Percentiles rank a stretch among this genome's conserved stretches.
phyloP scores from a whole-genome alignment of 169 alveolate species.

The Prorocentrum cordatum region DNA sequence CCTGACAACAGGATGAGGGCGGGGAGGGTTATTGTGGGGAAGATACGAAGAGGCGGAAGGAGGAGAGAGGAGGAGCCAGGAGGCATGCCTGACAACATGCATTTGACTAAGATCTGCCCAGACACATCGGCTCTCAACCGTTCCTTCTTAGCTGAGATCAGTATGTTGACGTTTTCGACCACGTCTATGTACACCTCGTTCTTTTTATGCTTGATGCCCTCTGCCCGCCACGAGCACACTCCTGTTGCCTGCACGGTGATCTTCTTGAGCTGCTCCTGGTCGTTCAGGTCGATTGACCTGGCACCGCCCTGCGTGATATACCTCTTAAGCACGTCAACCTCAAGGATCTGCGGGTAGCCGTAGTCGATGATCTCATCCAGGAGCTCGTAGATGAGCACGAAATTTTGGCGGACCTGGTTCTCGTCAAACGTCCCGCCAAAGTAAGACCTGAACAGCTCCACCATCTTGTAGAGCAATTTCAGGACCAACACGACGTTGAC shows the following conservation, averaged over 20 bases:
- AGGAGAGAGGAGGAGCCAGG: slow-evolving; percentile 87
- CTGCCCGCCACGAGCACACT: slow-evolving; percentile 85
- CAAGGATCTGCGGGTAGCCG: slow-evolving; percentile 88
- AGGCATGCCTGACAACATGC: slow-evolving; percentile 71
- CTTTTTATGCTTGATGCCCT: slow-evolving; percentile 75
- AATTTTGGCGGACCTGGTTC: slow-evolving; percentile 57
- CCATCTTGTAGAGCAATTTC: slow-evolving; percentile 72
- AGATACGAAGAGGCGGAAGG: slow-evolving; percentile 48
- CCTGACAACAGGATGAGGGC: slow-evolving; percentile 61
- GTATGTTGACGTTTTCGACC: slow-evolving; percentile 83
- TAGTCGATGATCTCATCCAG: slow-evolving; percentile 79
- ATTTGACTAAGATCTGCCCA: slow-evolving; percentile 83
- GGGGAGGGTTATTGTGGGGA: background rate
- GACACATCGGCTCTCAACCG: slow-evolving; percentile 79
- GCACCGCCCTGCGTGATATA: slow-evolving; percentile 81
- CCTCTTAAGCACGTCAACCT: slow-evolving; percentile 82
- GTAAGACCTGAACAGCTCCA: slow-evolving; percentile 30
- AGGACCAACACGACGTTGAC: slow-evolving; percentile 78
- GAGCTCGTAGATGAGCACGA: slow-evolving; percentile 72
- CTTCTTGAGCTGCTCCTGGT: slow-evolving; percentile 77
- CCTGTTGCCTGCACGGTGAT: slow-evolving; percentile 87
- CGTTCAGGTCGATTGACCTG: slow-evolving; percentile 73
- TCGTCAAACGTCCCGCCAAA: background rate
- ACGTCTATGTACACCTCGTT: slow-evolving; percentile 77
- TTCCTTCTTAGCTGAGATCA: slow-evolving; percentile 63